These are phyloP conservation scores for Viridothelium virens DNA, from an alignment of 495 filamentous ascomycete genomes.

Conservation along the genomic window DNA sequence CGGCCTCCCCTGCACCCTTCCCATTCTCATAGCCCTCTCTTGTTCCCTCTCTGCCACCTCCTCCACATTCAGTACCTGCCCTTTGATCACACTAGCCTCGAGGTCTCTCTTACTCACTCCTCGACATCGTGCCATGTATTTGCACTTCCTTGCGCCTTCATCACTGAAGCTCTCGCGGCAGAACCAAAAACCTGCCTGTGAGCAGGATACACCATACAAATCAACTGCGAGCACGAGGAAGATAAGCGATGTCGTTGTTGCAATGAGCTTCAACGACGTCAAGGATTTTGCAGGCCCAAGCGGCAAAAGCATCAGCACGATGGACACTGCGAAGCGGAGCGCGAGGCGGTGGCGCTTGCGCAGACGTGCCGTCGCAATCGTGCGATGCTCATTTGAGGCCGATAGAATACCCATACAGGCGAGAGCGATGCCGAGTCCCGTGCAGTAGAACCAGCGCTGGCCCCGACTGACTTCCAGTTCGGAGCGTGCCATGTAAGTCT, in stretches of 20 bases:
- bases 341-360: conserved; percentile 41
- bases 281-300: conserved; percentile 34
- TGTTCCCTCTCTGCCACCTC: conserved; percentile 26
- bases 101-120: conserved; percentile 34
- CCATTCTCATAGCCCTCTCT: neutral
- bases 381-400: conserved; percentile 39
- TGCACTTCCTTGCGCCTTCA: conserved; percentile 24
- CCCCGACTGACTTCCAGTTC: conserved; percentile 39
- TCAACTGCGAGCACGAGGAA: conserved; percentile 44
- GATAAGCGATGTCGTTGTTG: conserved; percentile 42
- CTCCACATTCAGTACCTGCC: conserved; percentile 34
- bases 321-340: conserved; percentile 42
- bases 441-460: conserved; percentile 53
- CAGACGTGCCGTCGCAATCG: conserved; percentile 37
- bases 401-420: conserved; percentile 44
- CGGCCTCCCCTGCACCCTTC: neutral
- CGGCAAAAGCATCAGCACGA: conserved; percentile 44
- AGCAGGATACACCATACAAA: conserved; percentile 43
- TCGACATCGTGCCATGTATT: conserved; percentile 36
- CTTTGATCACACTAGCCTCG: conserved; percentile 32
- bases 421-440: conserved; percentile 47
- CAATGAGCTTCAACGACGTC: conserved; percentile 44
- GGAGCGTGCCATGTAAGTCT: conserved; percentile 39
- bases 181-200: conserved; percentile 29
- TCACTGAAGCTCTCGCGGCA: conserved; percentile 32